Percentiles rank a stretch among this genome's conserved stretches.
Conservation (phyloP, 306 rosid genomes). For the Rosa rugosa region DNA sequence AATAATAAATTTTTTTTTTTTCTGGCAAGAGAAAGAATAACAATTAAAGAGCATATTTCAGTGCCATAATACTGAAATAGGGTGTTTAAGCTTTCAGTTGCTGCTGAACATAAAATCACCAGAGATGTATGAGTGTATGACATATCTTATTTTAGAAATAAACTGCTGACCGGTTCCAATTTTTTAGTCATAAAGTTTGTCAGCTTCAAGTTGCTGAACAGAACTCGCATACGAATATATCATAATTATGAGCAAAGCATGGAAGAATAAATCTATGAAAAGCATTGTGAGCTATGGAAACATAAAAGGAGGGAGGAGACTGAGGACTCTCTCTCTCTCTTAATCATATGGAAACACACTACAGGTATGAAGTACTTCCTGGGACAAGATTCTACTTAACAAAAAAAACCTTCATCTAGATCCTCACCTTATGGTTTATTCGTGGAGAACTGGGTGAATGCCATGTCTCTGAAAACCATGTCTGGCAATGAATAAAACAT, state of each 20-base stretch:
- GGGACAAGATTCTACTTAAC: not conserved
- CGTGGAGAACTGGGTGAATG: slow-evolving; percentile 79
- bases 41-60: not conserved
- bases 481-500: slow-evolving; percentile 89
- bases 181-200: not conserved
- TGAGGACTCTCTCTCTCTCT: not conserved
- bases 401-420: not conserved
- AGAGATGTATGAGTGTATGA: not conserved
- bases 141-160: not conserved
- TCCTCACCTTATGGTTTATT: slow-evolving; percentile 59
- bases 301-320: slow-evolving; percentile 8
- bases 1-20: not conserved
- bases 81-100: not conserved
- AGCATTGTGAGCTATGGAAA: not conserved
- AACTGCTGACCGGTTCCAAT: not conserved
- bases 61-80: not conserved
- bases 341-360: not conserved
- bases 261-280: not conserved
- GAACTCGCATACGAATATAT: not conserved
- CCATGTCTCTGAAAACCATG: slow-evolving; percentile 76
- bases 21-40: not conserved
- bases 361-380: not conserved
- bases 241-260: not conserved
- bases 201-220: not conserved
- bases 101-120: not conserved